Conservation (phyloP, 345 rosid genomes). For the Angophora floribunda region DNA sequence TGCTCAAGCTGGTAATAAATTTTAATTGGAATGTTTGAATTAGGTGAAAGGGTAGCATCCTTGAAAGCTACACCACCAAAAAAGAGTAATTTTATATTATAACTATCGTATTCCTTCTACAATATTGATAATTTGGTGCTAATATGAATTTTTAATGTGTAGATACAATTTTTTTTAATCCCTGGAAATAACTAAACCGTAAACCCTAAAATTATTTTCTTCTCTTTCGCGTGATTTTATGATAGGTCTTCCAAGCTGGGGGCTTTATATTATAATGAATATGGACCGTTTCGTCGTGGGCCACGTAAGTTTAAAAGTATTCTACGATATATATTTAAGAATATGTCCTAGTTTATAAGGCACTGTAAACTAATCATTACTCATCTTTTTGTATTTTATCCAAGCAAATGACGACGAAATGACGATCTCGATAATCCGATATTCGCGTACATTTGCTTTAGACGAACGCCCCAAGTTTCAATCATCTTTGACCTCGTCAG, state of each 20-base stretch:
- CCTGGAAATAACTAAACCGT: background rate
- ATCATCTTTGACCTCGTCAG: background rate
- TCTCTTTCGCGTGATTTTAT: background rate
- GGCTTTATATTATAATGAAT: background rate
- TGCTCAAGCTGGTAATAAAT: background rate
- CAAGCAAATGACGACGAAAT: too few relatives aligned
- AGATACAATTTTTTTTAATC: background rate
- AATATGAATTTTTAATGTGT: background rate
- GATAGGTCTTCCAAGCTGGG: background rate
- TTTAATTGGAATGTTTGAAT: background rate
- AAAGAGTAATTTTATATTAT: background rate
- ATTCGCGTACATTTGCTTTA: background rate
- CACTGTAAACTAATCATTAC: background rate
- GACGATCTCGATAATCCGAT: background rate
- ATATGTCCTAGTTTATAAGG: background rate
- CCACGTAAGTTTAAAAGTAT: too few relatives aligned
- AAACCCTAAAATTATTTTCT: background rate
- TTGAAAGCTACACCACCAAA: background rate
- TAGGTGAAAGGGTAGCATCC: background rate
- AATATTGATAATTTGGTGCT: background rate
- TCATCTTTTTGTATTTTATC: background rate
- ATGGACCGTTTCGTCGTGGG: rapidly evolving
- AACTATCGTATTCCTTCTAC: background rate
- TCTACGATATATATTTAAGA: background rate
- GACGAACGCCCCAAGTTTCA: background rate